These are phyloP conservation scores for Pseudoperonospora humuli DNA, from an alignment of 352 stramenopile species.

Conservation along the genomic window DNA sequence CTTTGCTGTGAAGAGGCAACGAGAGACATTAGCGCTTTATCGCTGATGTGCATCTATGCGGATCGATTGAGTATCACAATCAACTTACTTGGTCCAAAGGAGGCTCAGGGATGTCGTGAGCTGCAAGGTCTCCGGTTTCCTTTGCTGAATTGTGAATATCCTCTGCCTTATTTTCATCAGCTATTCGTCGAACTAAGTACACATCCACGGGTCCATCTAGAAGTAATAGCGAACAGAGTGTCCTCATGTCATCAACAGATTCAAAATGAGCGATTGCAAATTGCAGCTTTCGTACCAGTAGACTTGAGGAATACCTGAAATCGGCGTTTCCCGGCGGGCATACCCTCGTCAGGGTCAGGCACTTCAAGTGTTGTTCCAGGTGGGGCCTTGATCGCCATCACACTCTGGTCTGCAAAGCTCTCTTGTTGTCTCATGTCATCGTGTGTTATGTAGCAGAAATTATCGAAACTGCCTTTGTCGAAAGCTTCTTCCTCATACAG, in stretches of 20 bases:
- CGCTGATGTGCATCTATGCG: not conserved
- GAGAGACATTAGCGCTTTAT: conserved; percentile 1
- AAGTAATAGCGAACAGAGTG: conserved; percentile 1
- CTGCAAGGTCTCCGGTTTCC: conserved; percentile 11
- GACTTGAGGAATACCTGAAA: conserved; percentile 95
- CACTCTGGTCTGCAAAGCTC: conserved; percentile 81
- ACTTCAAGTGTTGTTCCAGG: conserved; percentile 92
- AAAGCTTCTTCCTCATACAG: conserved; percentile 81
- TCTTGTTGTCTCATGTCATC: conserved; percentile 84
- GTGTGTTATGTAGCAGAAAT: conserved; percentile 81
- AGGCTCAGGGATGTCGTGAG: conserved; percentile 28
- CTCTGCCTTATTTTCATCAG: conserved; percentile 36
- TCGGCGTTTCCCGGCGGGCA: conserved; percentile 75
- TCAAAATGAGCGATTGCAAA: not conserved
- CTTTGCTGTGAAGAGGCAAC: conserved; percentile 32
- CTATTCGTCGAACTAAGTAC: conserved; percentile 75
- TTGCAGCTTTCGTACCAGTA: conserved; percentile 36
- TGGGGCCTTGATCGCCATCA: conserved; percentile 93
- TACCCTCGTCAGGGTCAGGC: conserved; percentile 91
- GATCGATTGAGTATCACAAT: not conserved
- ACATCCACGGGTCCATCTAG: conserved; percentile 85
- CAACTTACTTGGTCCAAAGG: conserved; percentile 49
- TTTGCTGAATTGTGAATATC: conserved; percentile 8
- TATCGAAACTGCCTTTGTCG: conserved; percentile 68
- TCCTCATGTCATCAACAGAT: not conserved